Evolutionary conservation across 257 asterid species (phyloP).

Genomic region (Solanum ossicruentum): DNA sequence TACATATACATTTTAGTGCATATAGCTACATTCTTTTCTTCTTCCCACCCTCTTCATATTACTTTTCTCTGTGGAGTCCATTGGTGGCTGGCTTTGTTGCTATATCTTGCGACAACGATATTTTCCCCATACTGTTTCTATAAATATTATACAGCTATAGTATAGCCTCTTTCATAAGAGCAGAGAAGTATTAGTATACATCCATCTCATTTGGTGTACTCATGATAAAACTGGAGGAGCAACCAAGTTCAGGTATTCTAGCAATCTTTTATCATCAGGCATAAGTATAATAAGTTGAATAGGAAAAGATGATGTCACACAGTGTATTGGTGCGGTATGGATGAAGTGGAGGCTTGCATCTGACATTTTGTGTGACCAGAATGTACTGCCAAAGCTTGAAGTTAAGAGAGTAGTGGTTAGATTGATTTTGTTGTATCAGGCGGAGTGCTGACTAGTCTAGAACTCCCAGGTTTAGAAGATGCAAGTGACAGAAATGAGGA

Average conservation of each 20-base stretch:
- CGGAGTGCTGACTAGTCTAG: no score
- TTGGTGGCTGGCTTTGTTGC: neutral
- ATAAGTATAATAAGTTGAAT: neutral
- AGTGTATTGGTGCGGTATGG: no score
- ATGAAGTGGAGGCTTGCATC: no score
- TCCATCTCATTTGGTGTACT: neutral
- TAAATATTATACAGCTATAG: neutral
- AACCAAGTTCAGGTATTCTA: neutral
- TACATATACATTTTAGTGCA: neutral
- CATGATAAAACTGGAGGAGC: neutral
- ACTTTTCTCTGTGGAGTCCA: neutral
- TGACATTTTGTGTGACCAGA: no score
- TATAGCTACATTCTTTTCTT: neutral
- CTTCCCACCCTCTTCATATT: neutral
- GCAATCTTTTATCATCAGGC: neutral
- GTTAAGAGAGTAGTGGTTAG: no score
- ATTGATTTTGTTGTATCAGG: no score
- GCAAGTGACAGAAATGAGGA: no score
- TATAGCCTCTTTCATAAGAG: neutral
- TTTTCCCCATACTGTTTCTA: neutral
- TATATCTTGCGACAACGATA: neutral
- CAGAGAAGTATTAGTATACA: neutral
- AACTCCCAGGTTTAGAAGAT: no score
- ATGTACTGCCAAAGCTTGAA: no score
- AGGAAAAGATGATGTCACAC: neutral